Base-by-base conservation (phyloP, 2,329 filamentous ascomycete genomes). In the Boeremia exigua region DNA sequence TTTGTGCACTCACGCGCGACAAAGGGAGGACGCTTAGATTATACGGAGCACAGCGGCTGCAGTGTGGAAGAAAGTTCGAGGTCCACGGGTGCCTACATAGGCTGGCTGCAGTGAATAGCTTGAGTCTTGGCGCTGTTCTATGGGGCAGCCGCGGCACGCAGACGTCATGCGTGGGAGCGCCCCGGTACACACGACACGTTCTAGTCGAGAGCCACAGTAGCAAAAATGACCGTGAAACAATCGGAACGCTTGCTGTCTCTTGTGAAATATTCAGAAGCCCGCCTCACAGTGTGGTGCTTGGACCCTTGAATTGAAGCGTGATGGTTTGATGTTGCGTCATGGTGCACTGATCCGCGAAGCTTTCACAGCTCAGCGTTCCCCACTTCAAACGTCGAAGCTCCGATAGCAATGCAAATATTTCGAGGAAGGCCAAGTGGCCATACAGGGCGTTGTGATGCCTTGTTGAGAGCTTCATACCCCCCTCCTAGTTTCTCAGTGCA, bases 361-460 rank as follows among this genome's bases (percentile, higher is more conserved):
- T 50, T 42, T 52, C 43, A 39, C 40, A 53, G 57, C 53, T 53
- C 25, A 33, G 27, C 30, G 30, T 57, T 60, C 60, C 60, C 61
- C 55, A 59, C 48, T 43, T 49, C 55, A 28, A 43, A 37, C 49
- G 53, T 55, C 47, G 37, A 54, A 60, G 63, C 62, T 64, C 30
- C 62, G 44, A 38, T 49, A 59, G 59, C 57, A 49, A 71, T 69
- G 66, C 54, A 51, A 17, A 32, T 56, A 46, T 51, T 40, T 40
- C 56, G 34, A 25, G 56, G 47, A 33, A 37, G 50, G 45, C 33
- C 52, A 38, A 48, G 47, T 6, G 44, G 51, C 15, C 52, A 51
- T 52, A 44, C 59, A 28, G 42, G 29, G 48, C 58, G 37, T 28
- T 55, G 28, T 33, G 8, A 4, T 32, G 17, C 25, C 38, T 23